Evolutionary conservation across 2,329 filamentous ascomycete species (phyloP), one percentile per base, ranked within the genome.

Genomic region (Shiraia sp.): DNA sequence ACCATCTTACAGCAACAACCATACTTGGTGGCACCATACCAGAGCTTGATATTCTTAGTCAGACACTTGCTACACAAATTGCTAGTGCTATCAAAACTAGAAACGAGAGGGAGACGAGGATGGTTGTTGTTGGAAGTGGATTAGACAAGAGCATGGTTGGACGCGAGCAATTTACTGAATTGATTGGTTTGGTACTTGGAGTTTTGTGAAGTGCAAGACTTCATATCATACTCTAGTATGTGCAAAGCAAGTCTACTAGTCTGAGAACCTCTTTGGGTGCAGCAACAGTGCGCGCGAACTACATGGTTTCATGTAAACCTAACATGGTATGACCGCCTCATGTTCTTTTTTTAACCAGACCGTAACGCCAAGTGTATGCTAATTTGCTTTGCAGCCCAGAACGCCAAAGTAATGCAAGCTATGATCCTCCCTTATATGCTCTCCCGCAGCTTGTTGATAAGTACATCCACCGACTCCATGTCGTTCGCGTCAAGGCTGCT

Each of bases 11-110:
- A 0, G 89, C 93, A 1, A 92, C 84, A 26, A 95, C 90, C 0
- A 75, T 99, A 2, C 77, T 99, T 0, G 93, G 93, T 2, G 90
- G 87, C 8, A 90, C 91, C 32, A 83, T 86, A 23, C 79, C 86
- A 37, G 84, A 88, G 32, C 80, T 90, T 30, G 90, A 96, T 62
- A 88, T 87, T 0, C 70, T 95, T 4, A 92, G 90, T 1, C 91
- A 96, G 67, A 81, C 96, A 2, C 86, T 95, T 61, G 91, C 91
- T 2, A 88, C 88, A 30, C 92, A 96, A 61, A 86, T 97, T 53
- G 93, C 87, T 4, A 95, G 85, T 60, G 81, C 86, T 27, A 80
- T 99, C 45, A 78, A 85, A 13, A 81, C 86, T 45, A 84, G 84
- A 49, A 79, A 87, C 37, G 83, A 89, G 5, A 72, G 75, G 31